Evolutionary conservation across 768 basidiomycete genomes (phyloP).

Genomic region (Boletus sp.): DNA sequence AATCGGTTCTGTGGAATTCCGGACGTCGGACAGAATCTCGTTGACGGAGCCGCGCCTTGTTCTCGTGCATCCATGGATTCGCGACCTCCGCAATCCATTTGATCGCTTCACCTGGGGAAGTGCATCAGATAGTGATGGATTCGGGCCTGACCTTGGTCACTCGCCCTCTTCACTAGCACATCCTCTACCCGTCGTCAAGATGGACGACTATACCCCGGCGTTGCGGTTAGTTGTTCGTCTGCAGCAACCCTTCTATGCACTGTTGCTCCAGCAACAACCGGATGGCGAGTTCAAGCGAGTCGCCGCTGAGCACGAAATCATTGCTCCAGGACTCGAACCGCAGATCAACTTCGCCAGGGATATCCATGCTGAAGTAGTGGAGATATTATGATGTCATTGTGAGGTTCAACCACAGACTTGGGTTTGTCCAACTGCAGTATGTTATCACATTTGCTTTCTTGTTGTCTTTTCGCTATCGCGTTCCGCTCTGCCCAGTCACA

Average conservation of each 20-base stretch:
- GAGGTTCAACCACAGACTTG: neutral
- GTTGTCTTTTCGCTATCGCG: neutral
- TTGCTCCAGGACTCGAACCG: neutral
- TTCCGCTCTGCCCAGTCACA: neutral
- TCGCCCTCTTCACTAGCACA: neutral
- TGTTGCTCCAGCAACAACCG: slow-evolving; percentile 4
- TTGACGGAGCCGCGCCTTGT: neutral
- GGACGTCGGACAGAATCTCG: neutral
- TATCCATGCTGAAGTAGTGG: neutral
- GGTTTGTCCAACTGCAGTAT: neutral
- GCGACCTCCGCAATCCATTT: neutral
- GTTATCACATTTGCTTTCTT: neutral
- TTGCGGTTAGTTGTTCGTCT: neutral
- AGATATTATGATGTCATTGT: neutral
- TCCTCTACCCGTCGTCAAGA: neutral
- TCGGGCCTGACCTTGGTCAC: neutral
- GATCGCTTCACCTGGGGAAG: neutral
- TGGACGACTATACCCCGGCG: neutral
- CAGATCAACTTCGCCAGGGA: neutral
- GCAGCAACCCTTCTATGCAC: neutral
- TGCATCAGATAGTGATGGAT: neutral
- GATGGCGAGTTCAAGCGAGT: slow-evolving; percentile 17
- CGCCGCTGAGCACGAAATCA: slow-evolving; percentile 3
- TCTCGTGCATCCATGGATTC: slow-evolving; percentile 15
- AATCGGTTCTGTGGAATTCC: slow-evolving; percentile 4